phyloP scores from a whole-genome alignment of 2,329 filamentous ascomycete species.

The Colletotrichum gloeosporioides region DNA sequence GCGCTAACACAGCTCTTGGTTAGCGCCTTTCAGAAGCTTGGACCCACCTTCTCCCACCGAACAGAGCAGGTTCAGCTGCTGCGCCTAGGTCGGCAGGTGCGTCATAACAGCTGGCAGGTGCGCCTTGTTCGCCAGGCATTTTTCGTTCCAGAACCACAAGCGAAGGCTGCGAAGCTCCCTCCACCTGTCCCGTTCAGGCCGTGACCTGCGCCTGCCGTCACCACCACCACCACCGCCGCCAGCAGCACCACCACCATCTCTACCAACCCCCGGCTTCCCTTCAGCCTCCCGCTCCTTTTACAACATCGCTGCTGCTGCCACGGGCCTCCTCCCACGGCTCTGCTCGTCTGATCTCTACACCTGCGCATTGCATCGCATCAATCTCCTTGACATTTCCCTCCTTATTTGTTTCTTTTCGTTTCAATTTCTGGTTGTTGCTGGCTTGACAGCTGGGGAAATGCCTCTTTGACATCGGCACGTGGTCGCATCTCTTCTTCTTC shows the following conservation, averaged over 20 bases:
- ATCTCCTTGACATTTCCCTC: background rate
- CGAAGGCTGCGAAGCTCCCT: background rate
- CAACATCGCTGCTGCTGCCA: background rate
- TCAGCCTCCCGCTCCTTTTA: slow-evolving; percentile 4
- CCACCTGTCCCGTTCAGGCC: background rate
- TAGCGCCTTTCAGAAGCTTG: background rate
- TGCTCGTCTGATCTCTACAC: background rate
- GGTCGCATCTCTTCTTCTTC: slow-evolving; percentile 10
- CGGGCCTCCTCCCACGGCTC: background rate
- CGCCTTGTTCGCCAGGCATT: background rate
- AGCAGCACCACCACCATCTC: background rate
- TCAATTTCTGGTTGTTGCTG: background rate
- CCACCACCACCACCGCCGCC: background rate
- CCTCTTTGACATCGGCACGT: slow-evolving; percentile 14
- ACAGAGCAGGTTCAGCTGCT: background rate
- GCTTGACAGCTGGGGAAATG: slow-evolving; percentile 5
- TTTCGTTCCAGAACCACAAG: background rate
- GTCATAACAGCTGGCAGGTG: background rate
- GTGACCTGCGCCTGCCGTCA: background rate
- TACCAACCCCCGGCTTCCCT: background rate
- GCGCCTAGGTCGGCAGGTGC: background rate
- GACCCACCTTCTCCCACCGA: background rate
- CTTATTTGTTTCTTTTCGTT: background rate
- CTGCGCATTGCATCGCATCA: background rate
- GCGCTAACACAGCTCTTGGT: background rate